Percentiles rank a stretch among this genome's conserved stretches.
These are phyloP conservation scores for Venturia oleaginea DNA, from an alignment of 2,329 filamentous ascomycete genomes.

Conservation along the genomic window DNA sequence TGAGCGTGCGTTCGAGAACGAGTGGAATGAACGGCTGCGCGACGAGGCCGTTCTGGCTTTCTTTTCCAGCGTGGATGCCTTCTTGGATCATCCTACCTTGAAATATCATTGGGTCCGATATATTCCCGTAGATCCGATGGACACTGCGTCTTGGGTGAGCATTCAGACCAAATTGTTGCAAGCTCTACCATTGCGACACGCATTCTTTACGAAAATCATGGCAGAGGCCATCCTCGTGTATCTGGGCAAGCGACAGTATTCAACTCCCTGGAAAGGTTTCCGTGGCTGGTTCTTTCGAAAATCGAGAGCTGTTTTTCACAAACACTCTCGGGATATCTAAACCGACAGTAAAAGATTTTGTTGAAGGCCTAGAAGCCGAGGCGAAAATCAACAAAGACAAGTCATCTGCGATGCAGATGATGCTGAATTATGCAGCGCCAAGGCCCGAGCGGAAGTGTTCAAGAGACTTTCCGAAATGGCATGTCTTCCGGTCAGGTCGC, in stretches of 20 bases:
- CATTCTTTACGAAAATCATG: conserved; percentile 10
- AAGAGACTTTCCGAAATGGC: not conserved
- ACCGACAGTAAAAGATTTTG: conserved; percentile 14
- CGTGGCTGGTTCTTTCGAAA: conserved; percentile 6
- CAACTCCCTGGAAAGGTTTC: conserved; percentile 13
- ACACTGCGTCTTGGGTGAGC: conserved; percentile 8
- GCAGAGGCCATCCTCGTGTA: conserved; percentile 12
- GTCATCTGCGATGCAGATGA: conserved; percentile 3
- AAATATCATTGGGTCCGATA: conserved; percentile 13
- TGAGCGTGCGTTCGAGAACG: conserved; percentile 18
- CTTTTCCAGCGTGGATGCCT: conserved; percentile 8
- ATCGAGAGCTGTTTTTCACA: conserved; percentile 6
- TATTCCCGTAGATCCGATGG: conserved; percentile 3
- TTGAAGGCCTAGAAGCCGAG: conserved; percentile 8
- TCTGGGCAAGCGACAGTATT: conserved; percentile 15
- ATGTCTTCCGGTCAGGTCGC: conserved; percentile 8
- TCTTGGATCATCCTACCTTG: conserved; percentile 11
- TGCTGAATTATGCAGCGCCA: conserved; percentile 13
- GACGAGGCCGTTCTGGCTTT: not conserved
- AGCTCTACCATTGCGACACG: not conserved
- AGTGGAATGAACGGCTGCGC: conserved; percentile 16
- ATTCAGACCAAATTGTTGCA: not conserved
- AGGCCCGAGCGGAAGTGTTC: conserved; percentile 1
- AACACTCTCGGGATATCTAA: conserved; percentile 1
- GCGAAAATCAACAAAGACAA: not conserved